These are phyloP conservation scores for Tieghemostelium lacteum DNA, from an alignment of 78 protist species.

Conservation along the genomic window DNA sequence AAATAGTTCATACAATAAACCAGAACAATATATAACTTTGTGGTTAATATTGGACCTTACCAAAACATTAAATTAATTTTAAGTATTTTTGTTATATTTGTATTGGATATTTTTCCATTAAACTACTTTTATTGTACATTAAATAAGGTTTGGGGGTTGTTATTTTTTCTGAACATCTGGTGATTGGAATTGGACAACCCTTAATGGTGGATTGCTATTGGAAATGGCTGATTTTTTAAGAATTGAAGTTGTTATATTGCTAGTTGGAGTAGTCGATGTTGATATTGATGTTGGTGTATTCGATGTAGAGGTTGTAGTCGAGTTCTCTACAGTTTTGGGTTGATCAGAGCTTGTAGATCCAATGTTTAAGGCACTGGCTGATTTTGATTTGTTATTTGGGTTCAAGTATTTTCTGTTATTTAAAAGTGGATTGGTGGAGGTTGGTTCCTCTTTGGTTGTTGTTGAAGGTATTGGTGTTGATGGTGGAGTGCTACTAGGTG, in stretches of 20 bases:
- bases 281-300: neutral
- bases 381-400: neutral
- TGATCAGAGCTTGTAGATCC: too few species aligned
- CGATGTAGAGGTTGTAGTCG: neutral
- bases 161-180: too few species aligned
- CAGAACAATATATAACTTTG: neutral
- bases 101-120: too few species aligned
- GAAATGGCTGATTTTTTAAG: neutral
- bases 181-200: too few species aligned
- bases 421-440: neutral
- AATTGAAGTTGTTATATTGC: neutral
- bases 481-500: neutral
- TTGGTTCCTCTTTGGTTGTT: neutral
- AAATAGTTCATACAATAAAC: neutral
- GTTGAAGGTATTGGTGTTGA: neutral
- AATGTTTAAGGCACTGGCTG: too few species aligned
- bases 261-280: neutral
- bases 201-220: too few species aligned
- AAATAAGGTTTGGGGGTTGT: too few species aligned
- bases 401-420: neutral
- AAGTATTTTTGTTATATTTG: too few species aligned
- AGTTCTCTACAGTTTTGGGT: too few species aligned
- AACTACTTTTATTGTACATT: too few species aligned
- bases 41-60: neutral
- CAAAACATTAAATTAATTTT: neutral